A percentile compares a stretch with the other conserved stretches of the same genome.
Evolutionary conservation across 1,139 yeast genomes (phyloP).

Genomic region (Hyphopichia pseudoburtonii): DNA sequence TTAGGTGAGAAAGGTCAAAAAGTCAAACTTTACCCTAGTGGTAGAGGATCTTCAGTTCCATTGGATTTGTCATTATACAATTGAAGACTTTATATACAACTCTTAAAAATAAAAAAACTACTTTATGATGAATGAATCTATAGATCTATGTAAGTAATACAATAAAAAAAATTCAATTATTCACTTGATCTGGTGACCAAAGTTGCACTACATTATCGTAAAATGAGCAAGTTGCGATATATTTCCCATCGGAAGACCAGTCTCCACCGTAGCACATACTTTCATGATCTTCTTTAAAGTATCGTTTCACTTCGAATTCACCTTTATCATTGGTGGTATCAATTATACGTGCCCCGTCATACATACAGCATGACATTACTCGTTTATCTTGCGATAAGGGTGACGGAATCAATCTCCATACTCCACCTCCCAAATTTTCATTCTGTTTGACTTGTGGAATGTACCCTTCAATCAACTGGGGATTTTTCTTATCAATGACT

Average conservation of each 20-base stretch:
- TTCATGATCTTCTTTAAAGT: constrained; percentile 70
- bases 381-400: constrained; percentile 42
- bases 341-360: constrained; percentile 83
- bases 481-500: constrained; percentile 39
- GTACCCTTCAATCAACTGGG: constrained; percentile 43
- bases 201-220: constrained; percentile 79
- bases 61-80: constrained; percentile 52
- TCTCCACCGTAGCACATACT: constrained; percentile 97
- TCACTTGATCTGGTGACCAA: constrained; percentile 48
- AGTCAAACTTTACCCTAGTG: constrained; percentile 86
- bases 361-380: constrained; percentile 87
- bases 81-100: constrained; percentile 13
- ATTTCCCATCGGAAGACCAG: constrained; percentile 56
- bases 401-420: constrained; percentile 82
- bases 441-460: constrained; percentile 46
- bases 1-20: constrained; percentile 53
- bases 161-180: constrained; percentile 2
- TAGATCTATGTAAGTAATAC: constrained; percentile 1
- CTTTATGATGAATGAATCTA: too few species aligned
- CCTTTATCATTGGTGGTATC: constrained; percentile 24
- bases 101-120: background rate
- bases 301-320: constrained; percentile 41
- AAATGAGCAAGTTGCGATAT: constrained; percentile 80
- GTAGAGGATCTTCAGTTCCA: constrained; percentile 94
- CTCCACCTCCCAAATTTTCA: constrained; percentile 83